phyloP scores from a whole-genome alignment of 164 flowering plant genomes.

The Buxus sempervirens region DNA sequence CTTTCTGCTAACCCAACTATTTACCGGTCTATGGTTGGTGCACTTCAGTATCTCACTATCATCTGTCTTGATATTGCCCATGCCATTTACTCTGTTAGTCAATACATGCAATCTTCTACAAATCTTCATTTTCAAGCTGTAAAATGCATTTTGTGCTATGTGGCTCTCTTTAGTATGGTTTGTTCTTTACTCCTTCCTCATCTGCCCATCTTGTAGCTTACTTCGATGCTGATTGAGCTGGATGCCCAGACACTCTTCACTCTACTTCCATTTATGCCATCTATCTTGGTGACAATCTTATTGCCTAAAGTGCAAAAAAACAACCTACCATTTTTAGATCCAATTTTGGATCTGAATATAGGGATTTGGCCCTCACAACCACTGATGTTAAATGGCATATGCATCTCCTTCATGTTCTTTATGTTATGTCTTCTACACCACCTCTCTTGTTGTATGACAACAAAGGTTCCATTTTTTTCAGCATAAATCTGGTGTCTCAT shows the following conservation, averaged over 20 bases:
- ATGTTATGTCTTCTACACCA: background rate
- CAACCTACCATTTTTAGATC: constrained; percentile 7
- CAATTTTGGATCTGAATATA: constrained; percentile 3
- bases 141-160: constrained; percentile 2
- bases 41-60: too few species aligned
- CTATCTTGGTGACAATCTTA: background rate
- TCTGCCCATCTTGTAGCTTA: background rate
- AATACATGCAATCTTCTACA: background rate
- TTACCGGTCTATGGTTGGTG: background rate
- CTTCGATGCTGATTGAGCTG: constrained; percentile 5
- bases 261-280: constrained; percentile 1
- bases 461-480: background rate
- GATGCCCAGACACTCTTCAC: too few species aligned
- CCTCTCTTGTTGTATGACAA: constrained; percentile 2
- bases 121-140: background rate
- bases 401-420: background rate
- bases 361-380: background rate
- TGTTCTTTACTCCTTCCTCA: too few species aligned
- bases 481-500: background rate
- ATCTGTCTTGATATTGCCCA: constrained; percentile 2
- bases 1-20: background rate
- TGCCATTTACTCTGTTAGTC: constrained; percentile 5
- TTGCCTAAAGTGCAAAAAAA: constrained; percentile 10
- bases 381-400: constrained; percentile 3
- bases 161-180: constrained; percentile 1